phyloP scores from a whole-genome alignment of 225 moss, liverwort and hornwort genomes.

The Neckera pumila region DNA sequence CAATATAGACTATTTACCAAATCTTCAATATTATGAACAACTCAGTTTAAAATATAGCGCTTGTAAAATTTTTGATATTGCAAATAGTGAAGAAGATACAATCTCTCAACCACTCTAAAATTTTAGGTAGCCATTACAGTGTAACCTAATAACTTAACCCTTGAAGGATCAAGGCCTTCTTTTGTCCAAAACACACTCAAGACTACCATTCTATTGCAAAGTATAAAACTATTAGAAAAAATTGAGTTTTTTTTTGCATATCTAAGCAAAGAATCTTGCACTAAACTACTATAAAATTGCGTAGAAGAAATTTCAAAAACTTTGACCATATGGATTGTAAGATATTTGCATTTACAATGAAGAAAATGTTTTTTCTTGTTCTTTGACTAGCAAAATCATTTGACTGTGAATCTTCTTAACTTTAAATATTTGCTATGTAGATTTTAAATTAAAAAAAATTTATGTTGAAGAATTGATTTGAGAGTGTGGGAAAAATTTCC shows the following conservation, averaged over 20 bases:
- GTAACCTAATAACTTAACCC: not conserved
- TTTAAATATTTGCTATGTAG: not conserved
- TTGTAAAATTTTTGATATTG: not conserved
- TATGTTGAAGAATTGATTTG: not conserved
- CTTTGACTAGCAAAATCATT: not conserved
- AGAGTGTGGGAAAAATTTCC: not conserved
- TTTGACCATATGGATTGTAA: not conserved
- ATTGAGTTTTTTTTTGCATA: not conserved
- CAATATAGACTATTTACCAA: no score
- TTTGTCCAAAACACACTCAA: not conserved
- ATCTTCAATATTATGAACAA: no score
- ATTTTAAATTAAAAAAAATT: not conserved
- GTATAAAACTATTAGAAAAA: not conserved
- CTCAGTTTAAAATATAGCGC: not conserved
- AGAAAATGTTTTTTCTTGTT: not conserved
- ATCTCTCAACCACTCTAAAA: not conserved
- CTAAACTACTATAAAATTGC: not conserved
- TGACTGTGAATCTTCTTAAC: not conserved
- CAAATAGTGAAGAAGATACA: not conserved
- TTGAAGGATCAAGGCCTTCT: not conserved
- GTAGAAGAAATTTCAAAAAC: rapidly evolving
- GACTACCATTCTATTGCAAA: not conserved
- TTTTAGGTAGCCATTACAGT: not conserved
- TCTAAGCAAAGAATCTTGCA: not conserved
- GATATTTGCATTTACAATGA: not conserved